Conservation (phyloP, 345 rosid genomes). For the Hirschfeldia incana region DNA sequence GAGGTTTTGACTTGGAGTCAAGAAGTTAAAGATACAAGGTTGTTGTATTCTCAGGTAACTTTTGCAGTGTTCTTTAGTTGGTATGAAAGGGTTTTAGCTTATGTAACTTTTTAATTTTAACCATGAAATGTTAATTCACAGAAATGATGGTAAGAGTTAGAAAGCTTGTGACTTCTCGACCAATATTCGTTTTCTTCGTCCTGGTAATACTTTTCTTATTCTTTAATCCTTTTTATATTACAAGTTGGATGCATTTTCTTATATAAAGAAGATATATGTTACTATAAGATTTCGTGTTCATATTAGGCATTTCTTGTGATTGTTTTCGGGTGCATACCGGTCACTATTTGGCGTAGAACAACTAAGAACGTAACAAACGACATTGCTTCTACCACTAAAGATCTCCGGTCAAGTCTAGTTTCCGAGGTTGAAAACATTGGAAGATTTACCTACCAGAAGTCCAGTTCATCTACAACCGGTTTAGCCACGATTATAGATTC, state of each 20-base stretch:
- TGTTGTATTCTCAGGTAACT: background rate
- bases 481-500: constrained; percentile 34
- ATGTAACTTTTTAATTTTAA: background rate
- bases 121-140: background rate
- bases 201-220: background rate
- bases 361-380: constrained; percentile 1
- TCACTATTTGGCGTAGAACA: constrained; percentile 22
- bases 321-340: constrained; percentile 14
- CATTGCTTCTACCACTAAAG: background rate
- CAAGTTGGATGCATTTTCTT: background rate
- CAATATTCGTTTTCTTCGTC: background rate
- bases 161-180: constrained; percentile 13
- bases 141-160: constrained; percentile 1
- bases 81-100: background rate
- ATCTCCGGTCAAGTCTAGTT: constrained; percentile 25
- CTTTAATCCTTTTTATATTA: too few species aligned
- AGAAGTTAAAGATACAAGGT: background rate
- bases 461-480: constrained; percentile 10
- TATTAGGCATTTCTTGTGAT: background rate
- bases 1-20: background rate
- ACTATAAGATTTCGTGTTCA: background rate
- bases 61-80: background rate
- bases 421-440: constrained; percentile 30
- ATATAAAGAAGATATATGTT: background rate
- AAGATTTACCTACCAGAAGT: background rate